phyloP scores from a whole-genome alignment of 495 filamentous ascomycete species.

The Daldinia childiae region DNA sequence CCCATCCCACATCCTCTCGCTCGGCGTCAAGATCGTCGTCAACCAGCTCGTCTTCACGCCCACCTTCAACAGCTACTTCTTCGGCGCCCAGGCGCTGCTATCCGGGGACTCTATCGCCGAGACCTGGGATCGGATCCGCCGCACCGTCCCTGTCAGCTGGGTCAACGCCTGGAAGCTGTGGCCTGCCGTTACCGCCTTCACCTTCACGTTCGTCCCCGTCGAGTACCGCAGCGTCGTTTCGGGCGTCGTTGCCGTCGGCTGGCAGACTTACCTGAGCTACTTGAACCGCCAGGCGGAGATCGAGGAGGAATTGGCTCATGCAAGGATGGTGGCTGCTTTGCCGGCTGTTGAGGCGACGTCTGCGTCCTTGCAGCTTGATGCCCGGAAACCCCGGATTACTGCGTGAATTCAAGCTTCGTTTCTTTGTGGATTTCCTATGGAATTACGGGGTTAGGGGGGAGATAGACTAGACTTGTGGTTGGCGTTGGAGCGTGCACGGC shows the following conservation, averaged over 20 bases:
- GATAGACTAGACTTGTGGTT: neutral
- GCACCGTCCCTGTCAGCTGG: constrained; percentile 79
- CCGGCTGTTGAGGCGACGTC: constrained; percentile 4
- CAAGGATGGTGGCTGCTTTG: constrained; percentile 3
- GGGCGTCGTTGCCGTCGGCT: constrained; percentile 80
- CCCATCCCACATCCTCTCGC: constrained; percentile 70
- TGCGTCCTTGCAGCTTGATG: constrained; percentile 10
- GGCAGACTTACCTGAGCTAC: constrained; percentile 90
- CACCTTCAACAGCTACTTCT: constrained; percentile 91
- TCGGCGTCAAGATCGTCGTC: constrained; percentile 78
- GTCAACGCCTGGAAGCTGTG: constrained; percentile 87
- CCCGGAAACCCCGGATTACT: constrained; percentile 16
- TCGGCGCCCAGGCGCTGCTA: constrained; percentile 78
- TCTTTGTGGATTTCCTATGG: neutral
- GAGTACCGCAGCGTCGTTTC: constrained; percentile 83
- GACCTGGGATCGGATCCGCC: constrained; percentile 72
- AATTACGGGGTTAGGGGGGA: neutral
- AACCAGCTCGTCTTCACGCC: constrained; percentile 88
- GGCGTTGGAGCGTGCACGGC: neutral
- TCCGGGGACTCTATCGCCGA: constrained; percentile 67
- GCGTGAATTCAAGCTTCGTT: constrained; percentile 9
- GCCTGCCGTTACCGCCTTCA: constrained; percentile 89
- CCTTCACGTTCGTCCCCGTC: constrained; percentile 81
- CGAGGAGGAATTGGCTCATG: constrained; percentile 45
- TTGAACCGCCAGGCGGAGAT: constrained; percentile 79